phyloP scores from a whole-genome alignment of 2,329 filamentous ascomycete genomes.

The Magnaporthales sp. region DNA sequence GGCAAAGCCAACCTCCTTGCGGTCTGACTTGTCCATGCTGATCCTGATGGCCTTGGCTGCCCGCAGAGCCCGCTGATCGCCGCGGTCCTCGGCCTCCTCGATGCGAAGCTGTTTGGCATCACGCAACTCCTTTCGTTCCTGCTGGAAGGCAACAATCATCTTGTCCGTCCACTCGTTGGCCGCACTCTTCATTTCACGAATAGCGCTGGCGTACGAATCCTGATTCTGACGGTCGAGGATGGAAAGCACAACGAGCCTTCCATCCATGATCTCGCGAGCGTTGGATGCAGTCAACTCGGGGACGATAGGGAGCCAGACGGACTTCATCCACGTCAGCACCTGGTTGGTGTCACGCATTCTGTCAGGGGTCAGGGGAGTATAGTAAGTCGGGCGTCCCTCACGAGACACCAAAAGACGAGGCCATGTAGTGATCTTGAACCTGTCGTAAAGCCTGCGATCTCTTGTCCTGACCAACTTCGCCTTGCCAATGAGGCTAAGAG shows the following conservation, averaged over 20 bases:
- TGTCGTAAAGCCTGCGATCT: conserved; percentile 63
- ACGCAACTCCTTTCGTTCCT: conserved; percentile 85
- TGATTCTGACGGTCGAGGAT: conserved; percentile 73
- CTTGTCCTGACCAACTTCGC: conserved; percentile 89
- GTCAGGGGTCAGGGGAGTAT: conserved; percentile 73
- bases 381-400: conserved; percentile 85
- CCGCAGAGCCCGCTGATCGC: conserved; percentile 78
- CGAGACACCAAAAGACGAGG: conserved; percentile 85
- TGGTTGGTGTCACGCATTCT: conserved; percentile 85
- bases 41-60: conserved; percentile 87
- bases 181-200: conserved; percentile 89
- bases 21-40: conserved; percentile 78
- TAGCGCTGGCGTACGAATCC: conserved; percentile 68
- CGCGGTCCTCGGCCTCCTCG: conserved; percentile 89
- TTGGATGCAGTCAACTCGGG: conserved; percentile 89
- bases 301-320: conserved; percentile 91
- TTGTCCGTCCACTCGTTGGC: conserved; percentile 98
- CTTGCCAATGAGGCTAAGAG: conserved; percentile 81
- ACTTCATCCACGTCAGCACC: conserved; percentile 88
- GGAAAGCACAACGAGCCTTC: conserved; percentile 88
- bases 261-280: conserved; percentile 88
- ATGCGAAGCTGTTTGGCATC: conserved; percentile 93
- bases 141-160: conserved; percentile 82
- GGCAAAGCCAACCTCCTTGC: conserved; percentile 86
- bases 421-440: conserved; percentile 96